Conservation (phyloP, 2,329 filamentous ascomycete genomes). For the Mariannaea elegans region DNA sequence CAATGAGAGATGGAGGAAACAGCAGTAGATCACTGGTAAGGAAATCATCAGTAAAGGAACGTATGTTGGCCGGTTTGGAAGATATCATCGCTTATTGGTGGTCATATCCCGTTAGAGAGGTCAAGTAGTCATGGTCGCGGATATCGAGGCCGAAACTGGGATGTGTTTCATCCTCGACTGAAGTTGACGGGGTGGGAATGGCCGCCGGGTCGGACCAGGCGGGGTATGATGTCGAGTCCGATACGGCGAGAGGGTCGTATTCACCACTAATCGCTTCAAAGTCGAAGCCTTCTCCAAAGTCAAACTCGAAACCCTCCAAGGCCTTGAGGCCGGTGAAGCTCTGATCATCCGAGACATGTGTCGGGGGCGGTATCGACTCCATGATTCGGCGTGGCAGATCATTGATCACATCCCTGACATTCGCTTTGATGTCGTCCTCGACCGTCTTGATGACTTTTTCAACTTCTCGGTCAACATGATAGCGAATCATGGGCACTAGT, state of each 20-base stretch:
- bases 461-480: conserved; percentile 20
- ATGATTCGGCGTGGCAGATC: conserved; percentile 19
- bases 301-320: conserved; percentile 2
- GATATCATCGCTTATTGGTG: too few species aligned
- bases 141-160: not conserved
- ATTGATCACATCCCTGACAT: conserved; percentile 12
- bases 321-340: not conserved
- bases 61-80: too few species aligned
- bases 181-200: conserved; percentile 11
- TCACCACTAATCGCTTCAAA: not conserved
- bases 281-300: not conserved
- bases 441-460: conserved; percentile 5
- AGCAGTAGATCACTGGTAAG: too few species aligned
- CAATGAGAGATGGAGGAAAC: too few species aligned
- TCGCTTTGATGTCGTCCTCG: conserved; percentile 18
- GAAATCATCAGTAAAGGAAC: too few species aligned
- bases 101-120: too few species aligned
- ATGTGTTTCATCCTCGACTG: conserved; percentile 10
- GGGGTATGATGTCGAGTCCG: not conserved
- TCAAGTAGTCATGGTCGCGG: not conserved
- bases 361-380: conserved; percentile 13
- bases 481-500: conserved; percentile 16
- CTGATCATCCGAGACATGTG: not conserved
- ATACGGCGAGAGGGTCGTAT: not conserved
- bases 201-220: conserved; percentile 1